Conservation (phyloP, 108 stramenopile genomes). For the Phaeodactylum tricornutum region DNA sequence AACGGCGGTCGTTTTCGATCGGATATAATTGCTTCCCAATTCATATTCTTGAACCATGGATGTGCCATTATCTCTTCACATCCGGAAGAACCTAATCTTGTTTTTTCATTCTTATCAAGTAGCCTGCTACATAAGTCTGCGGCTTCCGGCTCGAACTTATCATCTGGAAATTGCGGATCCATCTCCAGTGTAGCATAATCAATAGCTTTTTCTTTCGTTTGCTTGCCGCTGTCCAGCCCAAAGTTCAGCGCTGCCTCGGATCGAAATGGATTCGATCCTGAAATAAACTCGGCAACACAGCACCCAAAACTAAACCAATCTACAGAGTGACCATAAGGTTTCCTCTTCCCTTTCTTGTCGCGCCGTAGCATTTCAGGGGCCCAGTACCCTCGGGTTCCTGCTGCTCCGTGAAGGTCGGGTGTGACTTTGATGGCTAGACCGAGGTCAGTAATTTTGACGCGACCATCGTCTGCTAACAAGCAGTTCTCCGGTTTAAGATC, state of each 20-base stretch:
- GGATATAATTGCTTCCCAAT: slow-evolving; percentile 75
- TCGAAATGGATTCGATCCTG: slow-evolving; percentile 87
- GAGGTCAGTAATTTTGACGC: slow-evolving; percentile 84
- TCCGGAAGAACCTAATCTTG: slow-evolving; percentile 72
- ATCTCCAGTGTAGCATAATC: slow-evolving; percentile 85
- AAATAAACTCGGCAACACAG: slow-evolving; percentile 88
- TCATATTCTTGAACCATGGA: slow-evolving; percentile 76
- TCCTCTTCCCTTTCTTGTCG: slow-evolving; percentile 73
- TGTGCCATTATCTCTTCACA: slow-evolving; percentile 90
- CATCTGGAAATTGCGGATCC: slow-evolving; percentile 63
- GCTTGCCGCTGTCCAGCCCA: slow-evolving; percentile 60
- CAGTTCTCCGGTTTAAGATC: slow-evolving; percentile 96
- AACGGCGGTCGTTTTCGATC: slow-evolving; percentile 74
- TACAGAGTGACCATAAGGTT: slow-evolving; percentile 73
- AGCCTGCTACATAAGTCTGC: slow-evolving; percentile 72
- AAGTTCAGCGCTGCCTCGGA: slow-evolving; percentile 79
- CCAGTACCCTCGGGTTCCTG: slow-evolving; percentile 91
- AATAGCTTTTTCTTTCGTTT: slow-evolving; percentile 82
- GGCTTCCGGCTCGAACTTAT: slow-evolving; percentile 58
- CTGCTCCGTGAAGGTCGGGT: slow-evolving; percentile 70
- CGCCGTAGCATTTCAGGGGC: slow-evolving; percentile 92
- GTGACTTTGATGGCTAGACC: slow-evolving; percentile 87
- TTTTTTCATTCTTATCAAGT: slow-evolving; percentile 70
- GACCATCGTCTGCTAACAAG: slow-evolving; percentile 82
- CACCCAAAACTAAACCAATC: slow-evolving; percentile 97